phyloP scores from a whole-genome alignment of 495 filamentous ascomycete genomes.

The Podospora bellae-mahoneyi region DNA sequence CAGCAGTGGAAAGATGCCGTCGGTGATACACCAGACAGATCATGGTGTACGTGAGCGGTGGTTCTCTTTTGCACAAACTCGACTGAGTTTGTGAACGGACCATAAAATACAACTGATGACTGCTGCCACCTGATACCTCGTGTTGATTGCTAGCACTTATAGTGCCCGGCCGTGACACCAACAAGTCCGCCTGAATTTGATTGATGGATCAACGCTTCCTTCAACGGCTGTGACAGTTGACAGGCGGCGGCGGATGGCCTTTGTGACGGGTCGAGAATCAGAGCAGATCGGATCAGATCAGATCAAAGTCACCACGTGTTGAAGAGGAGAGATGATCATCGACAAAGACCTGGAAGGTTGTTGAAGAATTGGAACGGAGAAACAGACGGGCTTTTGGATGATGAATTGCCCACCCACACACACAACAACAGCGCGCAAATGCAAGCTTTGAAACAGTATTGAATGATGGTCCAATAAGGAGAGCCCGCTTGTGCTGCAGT shows the following conservation, averaged over 20 bases:
- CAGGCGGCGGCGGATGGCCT: not conserved
- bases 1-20: not conserved
- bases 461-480: not conserved
- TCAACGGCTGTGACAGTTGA: not conserved
- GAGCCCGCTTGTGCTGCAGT: not conserved
- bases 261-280: not conserved
- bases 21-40: not conserved
- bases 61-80: not conserved
- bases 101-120: too few relatives aligned
- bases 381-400: not conserved
- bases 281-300: not conserved
- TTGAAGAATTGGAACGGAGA: not conserved
- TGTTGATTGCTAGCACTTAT: not conserved
- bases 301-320: conserved; percentile 1
- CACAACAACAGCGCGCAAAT: too few relatives aligned
- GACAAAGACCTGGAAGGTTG: not conserved
- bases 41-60: not conserved
- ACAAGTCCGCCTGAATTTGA: not conserved
- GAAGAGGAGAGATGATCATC: not conserved
- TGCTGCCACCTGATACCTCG: not conserved
- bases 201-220: not conserved
- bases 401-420: too few relatives aligned
- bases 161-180: not conserved
- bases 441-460: not conserved
- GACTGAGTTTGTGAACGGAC: not conserved